phyloP scores from a whole-genome alignment of 2,329 filamentous ascomycete species.

The Hymenoscyphus repandus region DNA sequence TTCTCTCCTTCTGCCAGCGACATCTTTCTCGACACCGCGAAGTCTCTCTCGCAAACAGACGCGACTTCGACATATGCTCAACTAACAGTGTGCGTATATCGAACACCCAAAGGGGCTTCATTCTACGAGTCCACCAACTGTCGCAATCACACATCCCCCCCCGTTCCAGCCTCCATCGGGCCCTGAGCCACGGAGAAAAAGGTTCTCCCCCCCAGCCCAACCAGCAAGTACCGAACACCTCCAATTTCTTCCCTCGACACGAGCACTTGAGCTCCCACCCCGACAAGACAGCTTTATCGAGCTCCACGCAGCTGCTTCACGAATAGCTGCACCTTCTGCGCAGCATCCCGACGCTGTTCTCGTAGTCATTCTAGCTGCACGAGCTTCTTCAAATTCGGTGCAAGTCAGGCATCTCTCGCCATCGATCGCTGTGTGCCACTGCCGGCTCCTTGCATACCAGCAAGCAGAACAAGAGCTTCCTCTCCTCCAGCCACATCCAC shows the following conservation, averaged over 20 bases:
- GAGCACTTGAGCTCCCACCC: neutral
- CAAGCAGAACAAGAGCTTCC: conserved; percentile 19
- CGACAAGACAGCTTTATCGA: neutral
- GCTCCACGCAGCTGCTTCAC: conserved; percentile 6
- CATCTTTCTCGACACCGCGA: conserved; percentile 1
- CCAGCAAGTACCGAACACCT: conserved; percentile 17
- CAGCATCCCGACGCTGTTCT: conserved; percentile 9
- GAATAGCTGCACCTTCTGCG: conserved; percentile 6
- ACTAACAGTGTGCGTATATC: neutral
- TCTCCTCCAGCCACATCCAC: conserved; percentile 7
- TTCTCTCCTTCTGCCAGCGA: neutral
- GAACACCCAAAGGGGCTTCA: neutral
- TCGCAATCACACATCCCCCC: neutral
- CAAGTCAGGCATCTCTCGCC: conserved; percentile 18
- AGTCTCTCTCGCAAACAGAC: neutral
- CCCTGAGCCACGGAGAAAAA: conserved; percentile 13
- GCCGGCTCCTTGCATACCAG: conserved; percentile 30
- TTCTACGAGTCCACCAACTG: conserved; percentile 3
- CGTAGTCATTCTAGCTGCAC: conserved; percentile 15
- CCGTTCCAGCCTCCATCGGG: neutral
- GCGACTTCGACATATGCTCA: neutral
- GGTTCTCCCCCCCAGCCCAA: conserved; percentile 8
- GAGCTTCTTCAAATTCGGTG: conserved; percentile 23
- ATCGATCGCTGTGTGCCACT: conserved; percentile 28
- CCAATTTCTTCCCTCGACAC: neutral